Base-by-base conservation (phyloP, 140 eudicot genomes). In the Erigeron philadelphicus region DNA sequence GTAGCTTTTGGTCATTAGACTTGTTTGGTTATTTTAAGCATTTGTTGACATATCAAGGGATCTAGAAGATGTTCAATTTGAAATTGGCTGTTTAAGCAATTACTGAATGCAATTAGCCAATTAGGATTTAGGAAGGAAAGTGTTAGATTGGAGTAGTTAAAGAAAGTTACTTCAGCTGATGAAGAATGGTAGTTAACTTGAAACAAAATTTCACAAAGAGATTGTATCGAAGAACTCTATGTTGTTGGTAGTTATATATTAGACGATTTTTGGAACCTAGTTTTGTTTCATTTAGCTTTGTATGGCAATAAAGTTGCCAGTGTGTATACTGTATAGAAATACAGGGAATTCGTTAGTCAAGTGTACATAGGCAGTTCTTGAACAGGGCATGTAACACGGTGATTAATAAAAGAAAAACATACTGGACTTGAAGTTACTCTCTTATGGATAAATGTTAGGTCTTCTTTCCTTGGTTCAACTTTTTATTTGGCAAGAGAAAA, bases 401-500 rank as follows among this genome's bases (percentile, higher is more conserved):
- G 44, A 21, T 18, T 10, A 19, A 21, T 21, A 23, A 64, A 53
- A 13, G 19, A 13, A 40, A 73, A 41, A 42, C 15, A 53, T 61
- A 13, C 8, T 15, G n/a, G 40, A 64, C 72, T 1, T 50, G 41
- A 53, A 68, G 64, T 73, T 64, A 66, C 56, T 21, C 40, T 59
- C 31, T 9, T 38, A 19, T 49, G 57, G 57, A 52, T 53, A 65
- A 64, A 64, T 21, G 42, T 21, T 25, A 52, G 42, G 57, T 9
- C 41, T 57, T 53, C 13, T 19, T 52, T 64, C 42, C 21, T 65
- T 21, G 54, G 42, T 23, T 64, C 61, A 35, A 61, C 2, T 9
- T n/a, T 50, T n/a, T 72, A 12, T 72, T 48, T 72, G 42, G 70
- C 70, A 62, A 63, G 72, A 55, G 19, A 17, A 9, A 41, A 71